Base-by-base conservation (phyloP, 2,329 filamentous ascomycete genomes). In the Colletotrichum caudatum region DNA sequence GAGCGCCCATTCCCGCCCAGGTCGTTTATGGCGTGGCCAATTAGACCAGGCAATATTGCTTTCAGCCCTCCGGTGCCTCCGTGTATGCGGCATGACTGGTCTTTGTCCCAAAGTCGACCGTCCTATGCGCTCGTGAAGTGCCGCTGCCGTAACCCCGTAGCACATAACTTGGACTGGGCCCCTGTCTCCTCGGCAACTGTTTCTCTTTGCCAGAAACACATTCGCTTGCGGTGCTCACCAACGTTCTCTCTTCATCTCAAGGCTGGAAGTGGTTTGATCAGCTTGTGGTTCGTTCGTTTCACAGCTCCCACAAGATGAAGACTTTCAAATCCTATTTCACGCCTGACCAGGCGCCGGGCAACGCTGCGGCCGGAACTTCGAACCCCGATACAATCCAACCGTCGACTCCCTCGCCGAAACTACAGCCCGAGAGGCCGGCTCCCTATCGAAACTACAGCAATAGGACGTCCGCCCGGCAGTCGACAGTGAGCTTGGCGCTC, bases 241-340 rank as follows among this genome's bases (percentile, higher is more conserved):
- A 41, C 50, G 33, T 1, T 58, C 59, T 48, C 35, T 72, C 66
- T 64, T 56, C 57, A 54, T 26, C 60, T 41, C 58, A 57, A 69
- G 54, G 59, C 59, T 59, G 66, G 60, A 56, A 72, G 65, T 64
- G 48, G 65, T 69, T 69, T 60, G 65, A 64, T 29, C 54, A 60
- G 29, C 39, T 44, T 64, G 59, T 64, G 48, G 69, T 64, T 69
- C 65, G 54, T 61, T 69, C 69, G 48, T 72, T 72, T 57, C 54
- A 64, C 35, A 48, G 20, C 20, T 35, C 41, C 37, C 26, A 20
- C 70, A 70, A 48, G 26, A 74, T 74, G 72, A 59, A 74, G 56
- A 63, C 72, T 51, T 64, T 74, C 72, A 74, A 73, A 63, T 67
- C 67, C 35, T 74, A 74, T 44, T 70, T 73, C 54, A 44, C 71